These are phyloP conservation scores for Aspergillus steynii DNA, from an alignment of 495 filamentous ascomycete species.

Conservation along the genomic window DNA sequence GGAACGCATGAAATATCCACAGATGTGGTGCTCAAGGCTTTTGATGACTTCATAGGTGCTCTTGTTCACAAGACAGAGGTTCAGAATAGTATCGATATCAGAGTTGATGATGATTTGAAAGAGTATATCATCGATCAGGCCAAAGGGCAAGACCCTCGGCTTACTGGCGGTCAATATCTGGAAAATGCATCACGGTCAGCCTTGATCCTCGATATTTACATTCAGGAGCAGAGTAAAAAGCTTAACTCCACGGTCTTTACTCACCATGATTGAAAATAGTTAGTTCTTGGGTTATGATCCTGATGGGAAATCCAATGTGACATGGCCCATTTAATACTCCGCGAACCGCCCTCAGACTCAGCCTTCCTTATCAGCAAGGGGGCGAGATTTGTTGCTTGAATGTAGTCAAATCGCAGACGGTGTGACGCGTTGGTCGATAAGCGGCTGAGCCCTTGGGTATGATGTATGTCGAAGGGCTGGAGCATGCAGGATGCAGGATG, in stretches of 20 bases:
- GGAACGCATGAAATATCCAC: conserved; percentile 28
- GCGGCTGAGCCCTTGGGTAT: conserved; percentile 15
- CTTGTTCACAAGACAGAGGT: conserved; percentile 28
- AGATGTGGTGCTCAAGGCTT: conserved; percentile 28
- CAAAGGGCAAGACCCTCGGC: conserved; percentile 20
- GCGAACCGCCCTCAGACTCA: neutral
- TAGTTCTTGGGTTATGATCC: neutral
- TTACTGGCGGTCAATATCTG: conserved; percentile 17
- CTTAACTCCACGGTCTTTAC: neutral
- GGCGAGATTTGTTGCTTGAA: conserved; percentile 12
- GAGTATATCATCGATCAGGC: conserved; percentile 30
- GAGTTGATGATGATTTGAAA: conserved; percentile 34
- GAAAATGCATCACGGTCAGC: neutral
- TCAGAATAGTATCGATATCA: conserved; percentile 21
- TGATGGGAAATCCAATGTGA: neutral
- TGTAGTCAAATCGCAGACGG: conserved; percentile 16
- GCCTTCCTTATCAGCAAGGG: conserved; percentile 10
- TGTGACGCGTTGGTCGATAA: conserved; percentile 27
- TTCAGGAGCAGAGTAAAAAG: neutral
- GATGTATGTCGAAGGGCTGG: conserved; percentile 16
- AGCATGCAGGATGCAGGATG: conserved; percentile 23
- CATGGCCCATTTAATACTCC: neutral
- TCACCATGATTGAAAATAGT: conserved; percentile 11
- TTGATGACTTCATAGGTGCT: conserved; percentile 31
- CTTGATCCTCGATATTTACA: neutral